These are phyloP conservation scores for Blastocystis sp. DNA, from an alignment of 352 stramenopile species.

Conservation along the genomic window DNA sequence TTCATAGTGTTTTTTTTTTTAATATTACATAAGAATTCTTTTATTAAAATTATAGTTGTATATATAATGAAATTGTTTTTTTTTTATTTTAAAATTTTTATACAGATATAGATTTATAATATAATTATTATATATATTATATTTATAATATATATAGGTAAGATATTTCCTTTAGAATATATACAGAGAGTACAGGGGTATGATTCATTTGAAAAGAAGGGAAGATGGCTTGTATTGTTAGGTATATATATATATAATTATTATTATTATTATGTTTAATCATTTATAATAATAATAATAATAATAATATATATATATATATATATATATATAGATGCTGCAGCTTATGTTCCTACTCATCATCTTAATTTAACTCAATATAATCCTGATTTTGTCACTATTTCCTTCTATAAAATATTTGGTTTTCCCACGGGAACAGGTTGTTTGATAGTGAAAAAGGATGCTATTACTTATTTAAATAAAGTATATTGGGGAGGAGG, in stretches of 20 bases:
- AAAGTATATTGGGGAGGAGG: slow-evolving; percentile 39
- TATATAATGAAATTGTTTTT: too few species aligned
- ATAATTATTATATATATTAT: too few species aligned
- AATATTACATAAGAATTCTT: too few species aligned
- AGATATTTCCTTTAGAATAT: slow-evolving; percentile 20
- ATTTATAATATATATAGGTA: too few species aligned
- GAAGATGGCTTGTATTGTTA: slow-evolving; percentile 15
- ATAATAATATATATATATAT: too few species aligned
- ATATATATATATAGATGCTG: slow-evolving; percentile 47
- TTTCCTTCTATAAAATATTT: slow-evolving; percentile 61
- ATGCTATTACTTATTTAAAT: slow-evolving; percentile 13
- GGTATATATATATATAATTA: too few species aligned
- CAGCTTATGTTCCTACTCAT: slow-evolving; percentile 48
- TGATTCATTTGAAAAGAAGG: slow-evolving; percentile 3
- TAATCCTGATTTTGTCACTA: slow-evolving; percentile 50
- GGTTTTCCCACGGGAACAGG: slow-evolving; percentile 53
- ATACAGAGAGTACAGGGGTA: slow-evolving; percentile 17
- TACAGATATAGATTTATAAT: too few species aligned
- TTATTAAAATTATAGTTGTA: too few species aligned
- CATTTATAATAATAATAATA: too few species aligned
- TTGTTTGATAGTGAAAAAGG: slow-evolving; percentile 48
- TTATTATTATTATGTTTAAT: too few species aligned
- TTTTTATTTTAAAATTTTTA: too few species aligned
- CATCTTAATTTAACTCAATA: slow-evolving; percentile 47
- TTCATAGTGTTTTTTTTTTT: too few species aligned